Percentiles rank a stretch among this genome's conserved stretches.
These are phyloP conservation scores for Nelumbo lutea DNA, from an alignment of 164 flowering plant genomes.

Conservation along the genomic window DNA sequence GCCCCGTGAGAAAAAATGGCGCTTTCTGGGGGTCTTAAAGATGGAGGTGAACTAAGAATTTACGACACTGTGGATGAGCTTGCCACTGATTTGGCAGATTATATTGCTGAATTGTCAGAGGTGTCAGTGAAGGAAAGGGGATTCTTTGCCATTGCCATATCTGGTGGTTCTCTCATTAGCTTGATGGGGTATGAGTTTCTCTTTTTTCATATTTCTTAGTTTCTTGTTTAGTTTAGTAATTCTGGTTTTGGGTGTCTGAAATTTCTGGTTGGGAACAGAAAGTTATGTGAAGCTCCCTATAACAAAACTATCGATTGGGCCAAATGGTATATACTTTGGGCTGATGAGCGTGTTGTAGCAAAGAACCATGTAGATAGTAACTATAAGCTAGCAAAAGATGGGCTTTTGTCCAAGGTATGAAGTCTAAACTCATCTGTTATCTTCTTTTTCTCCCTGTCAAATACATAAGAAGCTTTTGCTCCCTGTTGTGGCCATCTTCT, in stretches of 20 bases:
- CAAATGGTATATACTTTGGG: constrained; percentile 88
- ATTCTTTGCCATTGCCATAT: constrained; percentile 72
- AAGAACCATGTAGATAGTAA: constrained; percentile 81
- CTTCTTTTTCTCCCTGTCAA: background rate
- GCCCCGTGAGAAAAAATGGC: constrained; percentile 38
- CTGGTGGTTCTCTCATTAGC: constrained; percentile 91
- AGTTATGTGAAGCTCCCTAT: constrained; percentile 76
- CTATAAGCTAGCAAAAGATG: constrained; percentile 72
- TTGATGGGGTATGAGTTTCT: constrained; percentile 60
- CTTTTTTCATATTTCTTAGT: background rate
- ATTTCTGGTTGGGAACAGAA: constrained; percentile 40
- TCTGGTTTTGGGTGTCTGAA: constrained; percentile 4
- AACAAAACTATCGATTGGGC: constrained; percentile 80
- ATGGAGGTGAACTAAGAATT: constrained; percentile 61
- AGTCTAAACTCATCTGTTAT: background rate
- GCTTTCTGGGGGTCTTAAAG: constrained; percentile 28
- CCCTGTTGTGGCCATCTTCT: no score
- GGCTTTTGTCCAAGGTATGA: constrained; percentile 66
- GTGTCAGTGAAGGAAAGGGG: constrained; percentile 79
- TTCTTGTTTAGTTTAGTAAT: background rate
- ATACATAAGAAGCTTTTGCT: background rate
- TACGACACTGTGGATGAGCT: constrained; percentile 73
- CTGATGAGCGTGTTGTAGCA: constrained; percentile 78
- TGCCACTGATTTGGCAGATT: constrained; percentile 68
- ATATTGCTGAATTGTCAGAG: constrained; percentile 76